Base-by-base conservation (phyloP, 1,284 basidiomycete genomes). In the Austroboletus novae-zelandiae region DNA sequence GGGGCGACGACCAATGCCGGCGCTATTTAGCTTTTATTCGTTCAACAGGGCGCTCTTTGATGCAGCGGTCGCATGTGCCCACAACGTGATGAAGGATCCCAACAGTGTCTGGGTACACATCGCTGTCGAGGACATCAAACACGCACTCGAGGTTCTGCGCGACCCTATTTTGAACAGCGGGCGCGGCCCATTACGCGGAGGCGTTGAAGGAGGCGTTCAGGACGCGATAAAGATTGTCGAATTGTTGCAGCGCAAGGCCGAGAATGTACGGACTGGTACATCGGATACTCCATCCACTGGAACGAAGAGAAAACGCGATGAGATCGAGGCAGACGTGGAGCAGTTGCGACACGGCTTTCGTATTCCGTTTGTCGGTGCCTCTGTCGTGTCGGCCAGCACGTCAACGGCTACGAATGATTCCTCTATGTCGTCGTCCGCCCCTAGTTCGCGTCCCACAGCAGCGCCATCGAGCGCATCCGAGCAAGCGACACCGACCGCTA, bases 11-110 rank as follows among this genome's bases (percentile, higher is more conserved):
- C 59, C 66, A 10, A 58, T 64, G 11, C 71, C 69, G 6, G 71
- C 77, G 1, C 60, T 81, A 45, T 80, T 80, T 56, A 77, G 79
- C 56, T 78, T 81, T 54, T 86, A 86, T 61, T 75, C 81, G 5
- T 77, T 84, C 47, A 75, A 77, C 5, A 73, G 80, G 51, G 72
- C 77, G 15, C 63, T 89, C 27, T 80, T 85, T 59, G 82, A 84
- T 54, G 80, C 86, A 0, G 75, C 80, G 2, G 75, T 85, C 14
- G 74, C 83, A 13, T 81, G 80, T 55, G 80, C 80, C 5, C 79
- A 84, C 58, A 75, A 78, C 11, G 77, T 77, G 43, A 73, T 84
- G 51, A 77, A 74, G 49, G 74, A 79, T 43, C 78, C 80, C 5
- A 64, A 59, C 17, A 72, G 72, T 31, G 67, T 81, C 36, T 74